Conservation (phyloP, 345 rosid genomes). For the Garcia nutans region DNA sequence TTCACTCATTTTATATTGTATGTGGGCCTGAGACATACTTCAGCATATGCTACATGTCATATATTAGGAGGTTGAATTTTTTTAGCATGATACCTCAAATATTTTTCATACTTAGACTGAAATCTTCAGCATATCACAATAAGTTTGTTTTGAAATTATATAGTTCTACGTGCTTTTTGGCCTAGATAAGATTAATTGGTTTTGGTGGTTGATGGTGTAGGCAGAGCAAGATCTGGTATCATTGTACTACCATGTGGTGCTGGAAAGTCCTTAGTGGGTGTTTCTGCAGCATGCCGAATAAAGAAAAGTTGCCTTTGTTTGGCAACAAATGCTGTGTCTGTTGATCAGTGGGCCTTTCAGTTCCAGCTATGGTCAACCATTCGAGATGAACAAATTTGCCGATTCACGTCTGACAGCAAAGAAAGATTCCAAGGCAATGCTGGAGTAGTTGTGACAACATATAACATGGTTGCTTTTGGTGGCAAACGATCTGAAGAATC, state of each 20-base stretch:
- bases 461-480: slow-evolving; percentile 98
- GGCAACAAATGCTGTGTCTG: slow-evolving; percentile 98
- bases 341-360: slow-evolving; percentile 98
- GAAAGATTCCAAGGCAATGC: slow-evolving; percentile 96
- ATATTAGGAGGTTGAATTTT: background rate
- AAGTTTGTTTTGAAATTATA: background rate
- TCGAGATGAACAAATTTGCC: slow-evolving; percentile 82
- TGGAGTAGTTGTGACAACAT: slow-evolving; percentile 96
- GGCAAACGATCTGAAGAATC: slow-evolving; percentile 97
- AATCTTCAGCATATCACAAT: background rate
- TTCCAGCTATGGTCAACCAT: slow-evolving; percentile 91
- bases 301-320: slow-evolving; percentile 96
- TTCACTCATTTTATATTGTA: background rate
- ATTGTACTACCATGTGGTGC: slow-evolving; percentile 99
- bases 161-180: background rate
- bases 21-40: background rate
- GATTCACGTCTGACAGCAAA: slow-evolving; percentile 97
- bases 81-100: background rate
- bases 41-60: background rate
- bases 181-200: background rate
- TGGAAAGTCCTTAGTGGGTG: slow-evolving; percentile 95
- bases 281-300: slow-evolving; percentile 87
- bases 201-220: slow-evolving; percentile 30
- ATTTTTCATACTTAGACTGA: background rate
- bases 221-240: slow-evolving; percentile 97